Base-by-base conservation (phyloP, 768 basidiomycete species). In the Russula griseocarnosa region DNA sequence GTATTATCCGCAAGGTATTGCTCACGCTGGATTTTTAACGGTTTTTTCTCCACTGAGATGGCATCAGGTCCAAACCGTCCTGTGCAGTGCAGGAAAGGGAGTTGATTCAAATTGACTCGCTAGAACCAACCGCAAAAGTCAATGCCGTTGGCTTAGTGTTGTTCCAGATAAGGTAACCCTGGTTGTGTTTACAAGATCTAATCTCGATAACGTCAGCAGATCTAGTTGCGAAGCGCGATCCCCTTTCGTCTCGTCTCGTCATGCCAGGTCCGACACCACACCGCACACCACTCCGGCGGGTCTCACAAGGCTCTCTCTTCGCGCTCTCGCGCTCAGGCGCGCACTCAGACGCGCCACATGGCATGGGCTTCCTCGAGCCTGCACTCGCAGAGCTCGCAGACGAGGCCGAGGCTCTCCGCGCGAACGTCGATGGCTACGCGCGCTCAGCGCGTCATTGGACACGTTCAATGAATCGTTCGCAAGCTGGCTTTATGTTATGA, bases 391-490 rank as follows among this genome's bases (percentile, higher is more conserved):
- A 95, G 71, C 85, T 98, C 61, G 79, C 88, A 20, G 94, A 98
- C 76, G 94, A 98, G 77, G 85, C 86, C 2, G 92, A 94, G 58
- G 78, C 84, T 0, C 79, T 97, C 13, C 86, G 90, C 56, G 76
- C 83, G 10, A 94, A 94, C 73, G 75, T 91, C 11, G 83, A 88
- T 66, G 82, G 26, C 80, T 98, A 70, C 82, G 82, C 65, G 77
- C 79, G 28, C 82, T 98, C 66, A 86, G 87, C 73, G 79, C 86
- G 52, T 86, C 90, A 22, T 80, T 98, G 58, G 82, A 83, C 16
- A 86, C 84, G 5, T 96, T 96, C 79, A 97, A 97, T 73, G 94
- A 98, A 74, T 85, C 86, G 16, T 96, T 98, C 71, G 90, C 94
- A 16, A 92, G 90, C 71, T 95, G 86, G 83, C 75, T 96, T 13